Percentiles rank a stretch among this genome's conserved stretches.
phyloP scores from a whole-genome alignment of 768 basidiomycete species.

The Termitomyces sp. region DNA sequence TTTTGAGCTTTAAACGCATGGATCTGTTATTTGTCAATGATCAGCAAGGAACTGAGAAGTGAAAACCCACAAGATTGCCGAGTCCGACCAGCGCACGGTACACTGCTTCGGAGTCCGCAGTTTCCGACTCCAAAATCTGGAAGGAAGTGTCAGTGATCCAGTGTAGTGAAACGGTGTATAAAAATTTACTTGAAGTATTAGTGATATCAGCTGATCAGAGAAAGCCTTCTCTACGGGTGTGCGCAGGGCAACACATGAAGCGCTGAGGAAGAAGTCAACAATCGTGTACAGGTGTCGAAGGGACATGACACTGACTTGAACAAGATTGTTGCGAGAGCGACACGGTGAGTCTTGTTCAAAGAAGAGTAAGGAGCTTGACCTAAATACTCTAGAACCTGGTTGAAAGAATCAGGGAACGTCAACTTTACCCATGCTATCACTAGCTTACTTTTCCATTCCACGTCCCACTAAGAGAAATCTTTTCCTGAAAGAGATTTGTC shows the following conservation, averaged over 20 bases:
- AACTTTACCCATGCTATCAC: not conserved
- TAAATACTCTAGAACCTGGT: conserved; percentile 56
- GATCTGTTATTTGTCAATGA: conserved; percentile 34
- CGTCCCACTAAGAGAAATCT: conserved; percentile 34
- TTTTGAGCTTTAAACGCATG: conserved; percentile 40
- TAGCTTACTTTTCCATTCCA: conserved; percentile 53
- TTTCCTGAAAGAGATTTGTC: conserved; percentile 74
- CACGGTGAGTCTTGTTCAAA: conserved; percentile 66
- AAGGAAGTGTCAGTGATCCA: not conserved
- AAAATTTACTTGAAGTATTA: conserved; percentile 44
- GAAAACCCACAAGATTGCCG: conserved; percentile 60
- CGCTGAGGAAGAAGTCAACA: conserved; percentile 32
- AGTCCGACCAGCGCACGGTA: conserved; percentile 72
- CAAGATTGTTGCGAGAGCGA: conserved; percentile 76
- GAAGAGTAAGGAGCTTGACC: conserved; percentile 45
- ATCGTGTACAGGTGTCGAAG: not conserved
- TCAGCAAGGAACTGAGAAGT: not conserved
- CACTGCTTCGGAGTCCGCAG: conserved; percentile 59
- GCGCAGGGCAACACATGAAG: conserved; percentile 57
- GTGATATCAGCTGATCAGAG: conserved; percentile 38
- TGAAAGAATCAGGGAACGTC: not conserved
- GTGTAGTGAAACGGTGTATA: not conserved
- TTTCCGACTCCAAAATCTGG: conserved; percentile 51
- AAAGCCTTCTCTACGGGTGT: conserved; percentile 35
- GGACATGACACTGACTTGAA: conserved; percentile 69